Evolutionary conservation across 1,284 basidiomycete genomes (phyloP).

Genomic region (Ganoderma lingzhi): DNA sequence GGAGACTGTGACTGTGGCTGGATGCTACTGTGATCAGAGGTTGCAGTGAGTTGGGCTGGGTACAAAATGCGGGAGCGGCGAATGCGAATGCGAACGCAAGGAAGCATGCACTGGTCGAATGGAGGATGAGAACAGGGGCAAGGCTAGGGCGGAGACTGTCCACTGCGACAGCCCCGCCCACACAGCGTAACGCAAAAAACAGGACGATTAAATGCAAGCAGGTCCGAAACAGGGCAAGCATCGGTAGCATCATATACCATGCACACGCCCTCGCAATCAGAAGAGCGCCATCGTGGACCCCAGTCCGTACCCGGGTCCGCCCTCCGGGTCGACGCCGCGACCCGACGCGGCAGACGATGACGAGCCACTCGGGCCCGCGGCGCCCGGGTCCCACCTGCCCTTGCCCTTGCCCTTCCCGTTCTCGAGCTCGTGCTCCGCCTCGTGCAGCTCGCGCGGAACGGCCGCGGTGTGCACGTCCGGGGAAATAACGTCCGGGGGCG

Average conservation of each 20-base stretch:
- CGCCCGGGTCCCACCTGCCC: conserved; percentile 54
- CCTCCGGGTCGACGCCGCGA: conserved; percentile 15
- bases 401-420: conserved; percentile 76
- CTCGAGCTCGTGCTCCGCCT: conserved; percentile 44
- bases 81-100: neutral
- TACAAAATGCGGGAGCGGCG: neutral
- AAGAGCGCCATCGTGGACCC: conserved; percentile 31
- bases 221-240: conserved; percentile 15
- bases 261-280: conserved; percentile 13
- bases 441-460: conserved; percentile 25
- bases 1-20: neutral
- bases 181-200: conserved; percentile 5
- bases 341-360: conserved; percentile 10
- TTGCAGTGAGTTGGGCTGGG: conserved; percentile 3
- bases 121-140: neutral
- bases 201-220: conserved; percentile 31
- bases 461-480: conserved; percentile 16
- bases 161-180: neutral
- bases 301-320: conserved; percentile 27
- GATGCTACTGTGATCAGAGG: neutral
- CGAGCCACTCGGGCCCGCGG: conserved; percentile 7
- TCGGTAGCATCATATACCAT: conserved; percentile 8
- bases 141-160: neutral
- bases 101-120: neutral
- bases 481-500: conserved; percentile 44